A percentile compares a stretch with the other conserved stretches of the same genome.
Conservation (phyloP, 2,329 filamentous ascomycete species). For the Colletotrichum sp. region DNA sequence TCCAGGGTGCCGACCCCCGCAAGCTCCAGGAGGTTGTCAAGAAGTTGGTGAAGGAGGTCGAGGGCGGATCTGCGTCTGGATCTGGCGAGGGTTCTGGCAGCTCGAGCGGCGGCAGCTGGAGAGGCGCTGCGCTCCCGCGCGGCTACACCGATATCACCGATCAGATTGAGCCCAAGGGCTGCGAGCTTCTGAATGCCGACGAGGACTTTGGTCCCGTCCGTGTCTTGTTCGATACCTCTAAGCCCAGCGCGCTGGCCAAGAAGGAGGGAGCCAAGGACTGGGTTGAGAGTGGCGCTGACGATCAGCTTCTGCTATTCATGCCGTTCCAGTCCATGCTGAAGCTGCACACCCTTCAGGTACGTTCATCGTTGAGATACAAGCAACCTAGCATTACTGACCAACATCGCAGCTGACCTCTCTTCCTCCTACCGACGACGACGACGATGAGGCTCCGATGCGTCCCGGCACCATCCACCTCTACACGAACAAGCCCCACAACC, state of each 20-base stretch:
- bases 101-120: constrained; percentile 63
- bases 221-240: constrained; percentile 72
- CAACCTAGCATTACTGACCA: not conserved
- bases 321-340: constrained; percentile 90
- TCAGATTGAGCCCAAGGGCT: constrained; percentile 76
- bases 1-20: constrained; percentile 75
- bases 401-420: constrained; percentile 78
- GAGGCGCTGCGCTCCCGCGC: constrained; percentile 75
- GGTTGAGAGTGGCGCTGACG: constrained; percentile 96
- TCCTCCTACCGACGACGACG: constrained; percentile 64
- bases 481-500: constrained; percentile 85
- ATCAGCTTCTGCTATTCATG: constrained; percentile 92
- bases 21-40: constrained; percentile 75
- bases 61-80: constrained; percentile 33
- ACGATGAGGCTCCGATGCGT: constrained; percentile 79
- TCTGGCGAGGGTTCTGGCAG: constrained; percentile 45
- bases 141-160: constrained; percentile 86
- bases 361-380: constrained; percentile 11
- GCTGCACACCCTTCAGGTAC: constrained; percentile 79
- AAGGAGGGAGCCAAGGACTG: constrained; percentile 72
- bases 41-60: constrained; percentile 72
- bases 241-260: constrained; percentile 69
- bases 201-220: constrained; percentile 75
- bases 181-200: constrained; percentile 89
- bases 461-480: constrained; percentile 86